These are phyloP conservation scores for Rhynchospora tenuis DNA, from an alignment of 176 grass and related monocot species.

Conservation along the genomic window DNA sequence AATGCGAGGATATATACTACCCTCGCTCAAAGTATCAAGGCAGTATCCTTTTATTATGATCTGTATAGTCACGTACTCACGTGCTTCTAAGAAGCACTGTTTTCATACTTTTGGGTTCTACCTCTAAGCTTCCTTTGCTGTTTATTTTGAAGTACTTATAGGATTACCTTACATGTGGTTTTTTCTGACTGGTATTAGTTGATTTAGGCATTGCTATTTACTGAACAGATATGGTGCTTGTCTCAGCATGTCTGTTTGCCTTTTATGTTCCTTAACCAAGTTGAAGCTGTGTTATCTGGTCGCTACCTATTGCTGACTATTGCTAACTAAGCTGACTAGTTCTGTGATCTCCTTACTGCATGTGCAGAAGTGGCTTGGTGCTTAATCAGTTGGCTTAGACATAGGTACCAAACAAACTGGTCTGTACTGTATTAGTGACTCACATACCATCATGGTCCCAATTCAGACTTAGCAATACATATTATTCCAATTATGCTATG, in stretches of 20 bases:
- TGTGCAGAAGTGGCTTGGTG: not conserved
- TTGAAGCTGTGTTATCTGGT: not conserved
- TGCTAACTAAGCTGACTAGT: not conserved
- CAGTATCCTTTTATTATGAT: slow-evolving; percentile 76
- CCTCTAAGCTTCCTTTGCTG: not conserved
- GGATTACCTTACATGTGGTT: not conserved
- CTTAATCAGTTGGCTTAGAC: not conserved
- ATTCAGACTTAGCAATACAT: not conserved
- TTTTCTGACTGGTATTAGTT: not conserved
- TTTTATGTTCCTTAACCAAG: not conserved
- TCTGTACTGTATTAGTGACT: not conserved
- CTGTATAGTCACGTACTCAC: not conserved
- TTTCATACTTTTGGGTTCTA: not conserved
- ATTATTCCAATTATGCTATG: not conserved
- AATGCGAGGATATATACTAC: slow-evolving; percentile 93
- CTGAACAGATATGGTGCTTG: not conserved
- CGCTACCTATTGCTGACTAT: not conserved
- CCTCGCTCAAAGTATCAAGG: slow-evolving; percentile 97
- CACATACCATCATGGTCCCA: not conserved
- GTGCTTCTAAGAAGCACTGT: not conserved
- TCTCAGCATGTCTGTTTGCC: not conserved
- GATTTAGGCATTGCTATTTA: not conserved
- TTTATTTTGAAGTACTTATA: not conserved
- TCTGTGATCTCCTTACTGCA: not conserved
- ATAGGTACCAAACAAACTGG: too few species aligned